Base-by-base conservation (phyloP, 2,329 filamentous ascomycete genomes). In the Penicillium sp. region DNA sequence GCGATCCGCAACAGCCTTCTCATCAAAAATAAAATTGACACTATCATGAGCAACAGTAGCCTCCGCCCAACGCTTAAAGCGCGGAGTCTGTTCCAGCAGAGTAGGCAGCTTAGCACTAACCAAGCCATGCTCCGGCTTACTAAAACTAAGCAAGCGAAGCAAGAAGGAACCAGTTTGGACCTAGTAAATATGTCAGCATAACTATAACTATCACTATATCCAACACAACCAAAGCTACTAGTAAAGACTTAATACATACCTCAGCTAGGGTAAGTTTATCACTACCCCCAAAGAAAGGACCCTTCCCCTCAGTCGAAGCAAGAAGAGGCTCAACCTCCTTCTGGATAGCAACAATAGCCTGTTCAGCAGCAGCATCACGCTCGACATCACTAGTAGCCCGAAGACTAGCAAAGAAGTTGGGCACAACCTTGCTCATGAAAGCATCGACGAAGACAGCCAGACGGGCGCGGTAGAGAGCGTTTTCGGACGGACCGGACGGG, bases 321-420 rank as follows among this genome's bases (percentile, higher is more conserved):
- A 95, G 74, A 30, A 90, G 72, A 1, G 88, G 88, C 72, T 92
- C 90, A 49, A 94, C 74, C 63, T 93, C 88, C 73, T 87, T 90
- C 46, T 78, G 76, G 1, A 89, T 72, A 1, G 75, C 76, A 1
- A 75, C 77, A 3, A 87, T 74, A n/a, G 84, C 73, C 7, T 80
- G 79, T 18, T 80, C 71, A 0, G 70, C 75, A 3, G 80, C 65
- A 2, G 72, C 73, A 1, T 80, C 76, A 4, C 78, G 75, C 40
- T 85, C 84, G 5, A 74, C 78, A 1, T 79, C 70, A 13, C 68
- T 65, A 40, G 78, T 74, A 0, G 81, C 74, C 4, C 76, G 68
- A n/a, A 83, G 54, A 10, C 77, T 67, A 53, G 78, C 78, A 54
- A 76, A 75, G 29, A 81, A 69, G 33, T 74, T 66, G 1, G 74